Conservation (phyloP, 179 eudicot genomes). For the Silene noctiflora region DNA sequence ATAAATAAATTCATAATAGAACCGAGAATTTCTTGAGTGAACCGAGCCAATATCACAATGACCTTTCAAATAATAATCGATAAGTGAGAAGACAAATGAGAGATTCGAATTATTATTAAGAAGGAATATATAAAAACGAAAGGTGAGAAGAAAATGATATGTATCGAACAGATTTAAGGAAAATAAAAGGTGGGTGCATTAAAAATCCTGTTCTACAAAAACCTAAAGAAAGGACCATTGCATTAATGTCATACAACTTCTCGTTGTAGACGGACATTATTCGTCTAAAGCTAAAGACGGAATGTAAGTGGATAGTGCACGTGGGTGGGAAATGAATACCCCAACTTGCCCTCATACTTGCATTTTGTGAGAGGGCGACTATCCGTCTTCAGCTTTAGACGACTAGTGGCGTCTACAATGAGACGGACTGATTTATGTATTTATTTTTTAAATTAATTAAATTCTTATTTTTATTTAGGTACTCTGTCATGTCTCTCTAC, state of each 20-base stretch:
- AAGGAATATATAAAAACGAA: background rate
- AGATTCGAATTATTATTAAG: background rate
- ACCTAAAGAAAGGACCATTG: constrained; percentile 26
- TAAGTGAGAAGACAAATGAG: too few relatives aligned
- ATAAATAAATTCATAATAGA: too few relatives aligned
- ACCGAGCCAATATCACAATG: constrained; percentile 36
- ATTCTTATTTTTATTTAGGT: background rate
- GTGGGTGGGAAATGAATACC: too few relatives aligned
- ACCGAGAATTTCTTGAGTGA: constrained; percentile 27
- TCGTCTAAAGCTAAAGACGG: too few relatives aligned
- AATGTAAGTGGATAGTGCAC: too few relatives aligned
- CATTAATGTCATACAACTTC: constrained; percentile 25
- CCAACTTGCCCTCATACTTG: too few relatives aligned
- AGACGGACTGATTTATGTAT: too few relatives aligned
- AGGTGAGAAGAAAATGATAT: constrained; percentile 27
- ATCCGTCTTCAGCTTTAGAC: too few relatives aligned
- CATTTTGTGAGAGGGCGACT: too few relatives aligned
- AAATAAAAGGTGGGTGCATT: constrained; percentile 22
- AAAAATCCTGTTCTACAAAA: constrained; percentile 25
- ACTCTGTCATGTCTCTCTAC: background rate
- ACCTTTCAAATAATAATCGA: constrained; percentile 16
- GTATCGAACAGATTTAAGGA: constrained; percentile 32
- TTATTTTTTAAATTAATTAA: background rate
- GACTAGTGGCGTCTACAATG: too few relatives aligned
- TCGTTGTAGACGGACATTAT: too few relatives aligned